phyloP scores from a whole-genome alignment of 768 basidiomycete species.

The Tephrocybe sp. region DNA sequence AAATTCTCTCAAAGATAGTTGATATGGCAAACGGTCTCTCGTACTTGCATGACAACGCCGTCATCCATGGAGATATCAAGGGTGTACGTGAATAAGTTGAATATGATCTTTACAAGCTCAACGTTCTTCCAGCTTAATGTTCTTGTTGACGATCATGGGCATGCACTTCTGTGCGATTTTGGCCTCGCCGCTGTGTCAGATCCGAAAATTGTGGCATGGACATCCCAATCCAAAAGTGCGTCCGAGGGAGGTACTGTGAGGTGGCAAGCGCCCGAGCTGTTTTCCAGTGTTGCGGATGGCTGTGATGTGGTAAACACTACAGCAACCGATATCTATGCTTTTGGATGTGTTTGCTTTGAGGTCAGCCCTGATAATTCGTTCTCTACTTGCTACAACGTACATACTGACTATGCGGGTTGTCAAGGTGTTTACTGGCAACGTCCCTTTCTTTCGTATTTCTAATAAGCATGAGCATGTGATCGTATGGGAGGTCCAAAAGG shows the following conservation, averaged over 20 bases:
- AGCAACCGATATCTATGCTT: not conserved
- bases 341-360: not conserved
- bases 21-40: not conserved
- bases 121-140: not conserved
- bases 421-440: not conserved
- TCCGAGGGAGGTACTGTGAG: not conserved
- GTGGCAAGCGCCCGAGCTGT: slow-evolving; percentile 1
- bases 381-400: not conserved
- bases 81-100: not conserved
- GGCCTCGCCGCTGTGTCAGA: not conserved
- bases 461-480: not conserved
- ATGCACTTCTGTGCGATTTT: not conserved
- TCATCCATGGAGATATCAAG: not conserved
- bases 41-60: not conserved
- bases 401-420: not conserved
- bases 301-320: not conserved
- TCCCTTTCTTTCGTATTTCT: not conserved
- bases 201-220: not conserved
- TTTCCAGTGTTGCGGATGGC: not conserved
- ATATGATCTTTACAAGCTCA: not conserved
- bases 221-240: not conserved
- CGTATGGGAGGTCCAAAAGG: not conserved
- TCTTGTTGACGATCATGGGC: not conserved
- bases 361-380: not conserved
- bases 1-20: not conserved